These are phyloP conservation scores for Penicillium chermesinum DNA, from an alignment of 495 filamentous ascomycete genomes.

Conservation along the genomic window DNA sequence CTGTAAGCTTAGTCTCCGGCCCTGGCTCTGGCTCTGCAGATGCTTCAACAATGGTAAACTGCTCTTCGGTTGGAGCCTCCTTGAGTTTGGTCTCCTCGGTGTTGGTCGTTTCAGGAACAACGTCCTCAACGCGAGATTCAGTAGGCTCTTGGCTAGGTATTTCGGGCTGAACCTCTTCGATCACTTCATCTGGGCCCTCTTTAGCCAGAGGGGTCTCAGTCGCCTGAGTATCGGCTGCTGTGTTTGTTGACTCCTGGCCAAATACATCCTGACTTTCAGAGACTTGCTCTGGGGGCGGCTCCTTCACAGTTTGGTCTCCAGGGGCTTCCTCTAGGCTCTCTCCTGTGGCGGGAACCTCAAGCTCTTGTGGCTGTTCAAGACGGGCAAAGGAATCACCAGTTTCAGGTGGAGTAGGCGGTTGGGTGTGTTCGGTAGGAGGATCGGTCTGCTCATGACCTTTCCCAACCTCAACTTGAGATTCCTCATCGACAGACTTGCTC, in stretches of 20 bases:
- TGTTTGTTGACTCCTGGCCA: no score
- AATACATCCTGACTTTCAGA: neutral
- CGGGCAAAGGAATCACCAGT: neutral
- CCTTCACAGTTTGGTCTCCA: neutral
- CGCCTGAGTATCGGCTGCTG: neutral
- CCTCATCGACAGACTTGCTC: conserved; percentile 18
- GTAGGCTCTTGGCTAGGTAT: no score
- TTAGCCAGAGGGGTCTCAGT: neutral
- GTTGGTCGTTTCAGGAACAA: neutral
- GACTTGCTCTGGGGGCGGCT: conserved; percentile 7
- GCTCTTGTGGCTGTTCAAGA: neutral
- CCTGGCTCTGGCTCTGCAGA: conserved; percentile 2
- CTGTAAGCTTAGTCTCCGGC: conserved; percentile 12
- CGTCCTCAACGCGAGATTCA: conserved; percentile 6
- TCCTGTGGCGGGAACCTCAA: neutral
- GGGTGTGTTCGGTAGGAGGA: neutral
- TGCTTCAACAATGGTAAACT: neutral
- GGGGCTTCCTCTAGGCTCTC: neutral
- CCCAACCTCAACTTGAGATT: conserved; percentile 1
- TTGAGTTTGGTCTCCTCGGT: no score
- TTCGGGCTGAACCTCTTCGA: no score
- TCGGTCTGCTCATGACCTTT: neutral
- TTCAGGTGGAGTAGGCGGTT: neutral
- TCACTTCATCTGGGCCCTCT: no score
- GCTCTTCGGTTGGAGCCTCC: neutral